A percentile compares a stretch with the other conserved stretches of the same genome.
These are phyloP conservation scores for Millerozyma acaciae DNA, from an alignment of 805 yeast genomes.

Conservation along the genomic window DNA sequence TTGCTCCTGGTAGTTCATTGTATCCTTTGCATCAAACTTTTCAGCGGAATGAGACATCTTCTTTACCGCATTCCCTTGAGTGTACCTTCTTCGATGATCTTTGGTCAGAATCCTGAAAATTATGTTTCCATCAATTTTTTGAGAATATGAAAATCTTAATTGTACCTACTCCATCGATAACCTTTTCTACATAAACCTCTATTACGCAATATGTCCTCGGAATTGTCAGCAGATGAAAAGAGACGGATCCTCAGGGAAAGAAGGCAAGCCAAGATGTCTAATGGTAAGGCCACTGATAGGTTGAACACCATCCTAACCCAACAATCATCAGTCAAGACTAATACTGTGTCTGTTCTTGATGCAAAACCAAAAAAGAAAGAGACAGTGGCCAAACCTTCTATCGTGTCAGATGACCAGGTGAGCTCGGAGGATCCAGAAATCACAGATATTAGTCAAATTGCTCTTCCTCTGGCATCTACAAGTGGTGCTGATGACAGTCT, in stretches of 20 bases:
- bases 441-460: constrained; percentile 28
- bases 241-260: constrained; percentile 57
- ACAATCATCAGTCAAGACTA: constrained; percentile 35
- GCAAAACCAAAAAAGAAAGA: constrained; percentile 9
- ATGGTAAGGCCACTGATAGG: constrained; percentile 52
- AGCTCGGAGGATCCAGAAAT: constrained; percentile 37
- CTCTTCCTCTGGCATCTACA: constrained; percentile 10
- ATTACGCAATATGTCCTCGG: constrained; percentile 1
- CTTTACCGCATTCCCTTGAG: no score
- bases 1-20: constrained; percentile 24
- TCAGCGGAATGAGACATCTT: no score
- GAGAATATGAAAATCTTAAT: no score
- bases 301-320: constrained; percentile 42
- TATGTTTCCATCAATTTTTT: no score
- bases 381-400: constrained; percentile 2
- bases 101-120: no score
- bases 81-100: no score
- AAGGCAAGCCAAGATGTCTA: constrained; percentile 58
- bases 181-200: background rate
- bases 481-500: constrained; percentile 19
- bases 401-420: constrained; percentile 1
- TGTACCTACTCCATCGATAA: no score
- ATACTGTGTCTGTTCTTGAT: constrained; percentile 32
- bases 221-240: constrained; percentile 52
- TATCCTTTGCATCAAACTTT: constrained; percentile 1